Evolutionary conservation across 2,329 filamentous ascomycete species (phyloP), one percentile per base, ranked within the genome.

Genomic region (Botrytis sinoallii): DNA sequence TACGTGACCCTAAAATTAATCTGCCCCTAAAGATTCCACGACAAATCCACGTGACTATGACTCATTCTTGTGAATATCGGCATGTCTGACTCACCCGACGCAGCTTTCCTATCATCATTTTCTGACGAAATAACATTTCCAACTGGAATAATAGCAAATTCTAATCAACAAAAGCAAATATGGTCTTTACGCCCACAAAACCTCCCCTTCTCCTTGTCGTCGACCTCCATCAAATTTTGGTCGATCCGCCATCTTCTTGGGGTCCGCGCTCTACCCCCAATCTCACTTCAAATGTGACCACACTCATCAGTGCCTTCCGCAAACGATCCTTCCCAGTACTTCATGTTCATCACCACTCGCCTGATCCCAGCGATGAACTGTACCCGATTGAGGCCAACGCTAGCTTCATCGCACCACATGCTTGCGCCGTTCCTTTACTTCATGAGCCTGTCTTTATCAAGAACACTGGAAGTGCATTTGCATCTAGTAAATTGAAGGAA

Each of bases 231-330:
- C 74, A 77, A 40, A 72, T 75, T 25, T 42, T 76, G 9, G 75
- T 79, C 42, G 70, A 75, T 25, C 71, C 60, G 2, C 64, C 70
- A 40, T 29, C 71, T 29, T 70, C 73, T 52, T 77, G 75, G 75
- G 77, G 77, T 12, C 74, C 77, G 10, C 76, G 77, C 61, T 79
- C 77, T 18, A 79, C 77, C 12, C 77, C 76, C 14, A n/a, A 71
- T 6, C 74, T 79, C 55, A 73, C 52, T 38, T 42, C 74, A 16
- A 78, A 75, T 52, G 74, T 77, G 16, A 38, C 72, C 1, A 44
- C 61, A 46, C 38, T 79, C 44, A 75, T 79, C 48, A 46, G 42
- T 9, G 68, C 71, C 35, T 79, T 76, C 75, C 78, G 77, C 12
- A 63, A 67, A 1, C 73, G 72, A 1, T 48, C 20, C 10, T 77